phyloP scores from a whole-genome alignment of 169 alveolate species.

The Plasmodium gallinaceum region DNA sequence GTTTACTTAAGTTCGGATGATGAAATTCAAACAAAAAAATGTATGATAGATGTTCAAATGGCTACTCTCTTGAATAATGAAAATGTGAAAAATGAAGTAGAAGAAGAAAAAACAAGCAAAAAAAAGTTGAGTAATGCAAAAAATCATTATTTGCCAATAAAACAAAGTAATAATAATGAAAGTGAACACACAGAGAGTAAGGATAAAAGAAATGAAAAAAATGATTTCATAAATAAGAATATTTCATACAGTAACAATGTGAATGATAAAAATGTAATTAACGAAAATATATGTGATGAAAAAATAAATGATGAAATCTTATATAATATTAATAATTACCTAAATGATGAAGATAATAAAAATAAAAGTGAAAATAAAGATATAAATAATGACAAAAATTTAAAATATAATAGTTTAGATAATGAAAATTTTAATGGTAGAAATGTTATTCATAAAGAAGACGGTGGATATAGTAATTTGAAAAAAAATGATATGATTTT shows the following conservation, averaged over 20 bases:
- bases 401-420: background rate
- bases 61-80: slow-evolving; percentile 17
- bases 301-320: background rate
- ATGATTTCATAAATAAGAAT: background rate
- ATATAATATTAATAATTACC: background rate
- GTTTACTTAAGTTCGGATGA: slow-evolving; percentile 76
- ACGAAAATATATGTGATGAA: background rate
- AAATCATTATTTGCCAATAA: too few species aligned
- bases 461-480: background rate
- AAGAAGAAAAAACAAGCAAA: background rate
- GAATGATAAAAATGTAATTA: background rate
- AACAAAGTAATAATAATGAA: background rate
- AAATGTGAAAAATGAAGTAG: background rate
- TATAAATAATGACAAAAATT: background rate
- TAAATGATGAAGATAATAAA: background rate
- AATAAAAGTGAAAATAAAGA: background rate
- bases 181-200: background rate
- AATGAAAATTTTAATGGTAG: background rate
- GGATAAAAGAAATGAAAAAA: background rate
- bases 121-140: too few species aligned
- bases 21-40: slow-evolving; percentile 75
- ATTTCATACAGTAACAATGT: background rate
- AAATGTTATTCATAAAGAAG: background rate
- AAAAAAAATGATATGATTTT: background rate
- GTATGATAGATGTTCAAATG: slow-evolving; percentile 74